Percentiles rank a stretch among this genome's conserved stretches.
Evolutionary conservation across 225 moss, liverwort and hornwort species (phyloP).

Genomic region (Pleurozium schreberi): DNA sequence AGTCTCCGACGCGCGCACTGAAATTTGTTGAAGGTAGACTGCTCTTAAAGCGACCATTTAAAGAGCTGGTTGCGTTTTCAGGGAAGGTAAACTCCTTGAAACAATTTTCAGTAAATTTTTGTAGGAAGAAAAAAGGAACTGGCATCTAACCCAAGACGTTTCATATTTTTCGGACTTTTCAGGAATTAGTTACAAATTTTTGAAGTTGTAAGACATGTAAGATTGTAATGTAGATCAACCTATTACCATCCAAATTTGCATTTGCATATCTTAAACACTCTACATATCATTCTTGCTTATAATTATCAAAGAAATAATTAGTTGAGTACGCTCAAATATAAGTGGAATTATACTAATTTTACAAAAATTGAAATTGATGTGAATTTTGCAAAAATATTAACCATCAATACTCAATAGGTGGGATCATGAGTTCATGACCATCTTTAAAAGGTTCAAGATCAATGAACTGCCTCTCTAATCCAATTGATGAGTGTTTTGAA

Average conservation of each 20-base stretch:
- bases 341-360: neutral
- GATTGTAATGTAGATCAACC: too few species aligned
- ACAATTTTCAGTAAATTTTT: too few species aligned
- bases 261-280: too few species aligned
- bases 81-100: too few species aligned
- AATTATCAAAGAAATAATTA: neutral
- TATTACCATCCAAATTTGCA: too few species aligned
- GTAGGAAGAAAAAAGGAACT: too few species aligned
- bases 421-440: neutral
- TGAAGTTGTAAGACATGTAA: too few species aligned
- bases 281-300: neutral
- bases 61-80: too few species aligned
- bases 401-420: neutral
- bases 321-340: neutral
- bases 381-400: neutral
- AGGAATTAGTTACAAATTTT: too few species aligned
- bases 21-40: neutral
- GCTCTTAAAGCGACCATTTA: too few species aligned
- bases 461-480: neutral
- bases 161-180: too few species aligned
- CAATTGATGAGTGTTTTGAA: neutral
- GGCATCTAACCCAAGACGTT: too few species aligned
- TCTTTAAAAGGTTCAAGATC: neutral
- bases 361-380: neutral
- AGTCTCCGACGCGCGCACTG: neutral